phyloP scores from a whole-genome alignment of 1,139 yeast genomes.

The Candida tetrigidarum region DNA sequence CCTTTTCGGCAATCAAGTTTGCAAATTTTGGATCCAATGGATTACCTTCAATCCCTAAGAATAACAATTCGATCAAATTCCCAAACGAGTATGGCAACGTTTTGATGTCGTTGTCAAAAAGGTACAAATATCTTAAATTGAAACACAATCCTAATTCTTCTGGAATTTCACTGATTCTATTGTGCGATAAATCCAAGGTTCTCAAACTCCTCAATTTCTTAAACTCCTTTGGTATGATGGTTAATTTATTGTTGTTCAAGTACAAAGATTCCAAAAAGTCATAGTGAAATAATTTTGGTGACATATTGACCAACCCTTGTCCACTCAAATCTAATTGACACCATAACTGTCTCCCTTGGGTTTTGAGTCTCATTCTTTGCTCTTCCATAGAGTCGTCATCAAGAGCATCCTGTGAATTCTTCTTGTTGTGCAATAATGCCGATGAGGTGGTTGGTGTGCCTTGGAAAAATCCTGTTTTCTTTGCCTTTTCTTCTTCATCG shows the following conservation, averaged over 20 bases:
- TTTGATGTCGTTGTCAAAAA: slow-evolving; percentile 83
- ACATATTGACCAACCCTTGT: slow-evolving; percentile 74
- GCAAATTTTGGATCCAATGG: slow-evolving; percentile 72
- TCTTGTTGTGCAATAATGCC: slow-evolving; percentile 65
- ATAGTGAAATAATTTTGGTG: slow-evolving; percentile 79
- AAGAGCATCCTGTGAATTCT: slow-evolving; percentile 56
- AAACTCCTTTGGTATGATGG: slow-evolving; percentile 69
- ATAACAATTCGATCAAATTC: slow-evolving; percentile 78
- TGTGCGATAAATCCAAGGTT: slow-evolving; percentile 84
- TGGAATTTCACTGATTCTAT: slow-evolving; percentile 73
- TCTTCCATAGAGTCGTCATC: slow-evolving; percentile 83
- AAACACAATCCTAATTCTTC: slow-evolving; percentile 81
- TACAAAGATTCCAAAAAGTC: slow-evolving; percentile 86
- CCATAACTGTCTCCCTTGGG: slow-evolving; percentile 86
- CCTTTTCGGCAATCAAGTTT: slow-evolving; percentile 74
- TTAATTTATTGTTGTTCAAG: slow-evolving; percentile 83
- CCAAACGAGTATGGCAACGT: slow-evolving; percentile 87
- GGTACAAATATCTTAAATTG: slow-evolving; percentile 77
- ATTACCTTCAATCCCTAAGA: slow-evolving; percentile 94
- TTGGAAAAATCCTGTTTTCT: slow-evolving; percentile 13
- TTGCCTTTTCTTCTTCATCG: slow-evolving; percentile 33
- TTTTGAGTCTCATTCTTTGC: slow-evolving; percentile 70
- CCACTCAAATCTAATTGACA: slow-evolving; percentile 92
- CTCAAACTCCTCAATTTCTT: slow-evolving; percentile 73
- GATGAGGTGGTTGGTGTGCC: slow-evolving; percentile 36